A percentile compares a stretch with the other conserved stretches of the same genome.
Evolutionary conservation across 148 eudicot genomes (phyloP).

Genomic region (Suaeda aralocaspica): DNA sequence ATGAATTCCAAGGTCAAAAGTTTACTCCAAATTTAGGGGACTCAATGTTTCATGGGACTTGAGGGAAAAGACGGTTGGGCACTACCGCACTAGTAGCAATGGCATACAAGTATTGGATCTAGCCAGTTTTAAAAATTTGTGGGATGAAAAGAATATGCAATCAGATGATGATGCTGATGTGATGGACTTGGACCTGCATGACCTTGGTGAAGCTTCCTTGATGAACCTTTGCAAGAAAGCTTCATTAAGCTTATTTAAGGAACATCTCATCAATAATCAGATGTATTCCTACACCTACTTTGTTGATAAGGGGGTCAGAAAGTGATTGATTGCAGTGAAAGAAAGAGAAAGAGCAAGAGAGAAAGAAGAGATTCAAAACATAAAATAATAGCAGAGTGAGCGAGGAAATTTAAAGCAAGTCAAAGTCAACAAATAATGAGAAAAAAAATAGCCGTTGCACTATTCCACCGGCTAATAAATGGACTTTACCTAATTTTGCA

Average conservation of each 20-base stretch:
- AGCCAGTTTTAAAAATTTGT: constrained; percentile 29
- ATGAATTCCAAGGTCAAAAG: too few relatives aligned
- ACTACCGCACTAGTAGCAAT: constrained; percentile 36
- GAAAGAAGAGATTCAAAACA: too few relatives aligned
- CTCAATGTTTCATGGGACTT: constrained; percentile 21
- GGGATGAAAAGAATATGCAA: constrained; percentile 37
- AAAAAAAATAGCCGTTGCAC: too few relatives aligned
- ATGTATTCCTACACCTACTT: constrained; percentile 83
- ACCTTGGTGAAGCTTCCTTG: constrained; percentile 46
- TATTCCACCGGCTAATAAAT: too few relatives aligned
- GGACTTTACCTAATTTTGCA: too few relatives aligned
- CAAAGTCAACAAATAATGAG: too few relatives aligned
- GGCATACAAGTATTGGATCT: constrained; percentile 38
- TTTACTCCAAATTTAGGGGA: neutral
- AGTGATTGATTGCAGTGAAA: constrained; percentile 60
- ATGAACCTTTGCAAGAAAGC: constrained; percentile 64
- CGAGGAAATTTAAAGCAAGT: too few relatives aligned
- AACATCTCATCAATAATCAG: constrained; percentile 75
- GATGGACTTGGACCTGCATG: constrained; percentile 36
- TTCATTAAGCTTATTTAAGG: constrained; percentile 57
- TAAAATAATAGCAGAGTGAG: too few relatives aligned
- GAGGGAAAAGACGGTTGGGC: constrained; percentile 45
- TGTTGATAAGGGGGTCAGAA: constrained; percentile 55
- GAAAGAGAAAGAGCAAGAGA: too few relatives aligned
- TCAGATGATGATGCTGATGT: constrained; percentile 41